Base-by-base conservation (phyloP, 2,329 filamentous ascomycete species). In the Ophiognomonia clavigignenti-juglandacearum region DNA sequence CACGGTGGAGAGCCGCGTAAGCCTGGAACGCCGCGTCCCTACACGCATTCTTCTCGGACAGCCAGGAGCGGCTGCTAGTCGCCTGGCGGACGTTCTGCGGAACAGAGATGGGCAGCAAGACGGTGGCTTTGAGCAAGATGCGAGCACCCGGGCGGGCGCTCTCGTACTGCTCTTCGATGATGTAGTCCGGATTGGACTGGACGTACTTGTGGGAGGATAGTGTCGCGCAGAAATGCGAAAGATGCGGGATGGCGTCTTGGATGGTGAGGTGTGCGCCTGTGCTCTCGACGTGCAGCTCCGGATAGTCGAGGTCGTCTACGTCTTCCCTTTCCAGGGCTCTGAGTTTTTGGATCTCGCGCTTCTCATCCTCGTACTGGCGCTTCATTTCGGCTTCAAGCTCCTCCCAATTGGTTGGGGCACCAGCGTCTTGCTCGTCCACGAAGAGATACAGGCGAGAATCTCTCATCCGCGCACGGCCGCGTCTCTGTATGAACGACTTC, bases 21-120 rank as follows among this genome's bases (percentile, higher is more conserved):
- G 90, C 87, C 58, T 88, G 79, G 52, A 95, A 93, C 0, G 88
- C 86, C 1, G 85, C 88, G 63, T 96, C 92, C 59, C 86, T 88
- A 55, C 73, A 82, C 0, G 90, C 89, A 55, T 80, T 82, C 48
- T 73, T 78, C 57, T 93, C 84, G 0, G 82, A 86, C 10, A 55
- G 64, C 90, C 90, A 96, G n/a, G 62, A 53, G 29, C 61, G 53
- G 23, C 63, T 61, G 43, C 84, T 79, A 19, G 65, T 57, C 0
- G 77, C 71, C 32, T 64, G 67, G 14, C 86, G 78, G 9, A 89
- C 63, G 11, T 73, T 62, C 4, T 74, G 67, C n/a, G 86, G 76
- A 1, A 97, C 69, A 4, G 79, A 84, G 4, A 77, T 72, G 0
- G 92, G 92, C 3, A 97, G 70, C 2, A 79, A 70, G 0, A 95